Evolutionary conservation across 352 stramenopile species (phyloP).

Genomic region (Plasmopara viticola): DNA sequence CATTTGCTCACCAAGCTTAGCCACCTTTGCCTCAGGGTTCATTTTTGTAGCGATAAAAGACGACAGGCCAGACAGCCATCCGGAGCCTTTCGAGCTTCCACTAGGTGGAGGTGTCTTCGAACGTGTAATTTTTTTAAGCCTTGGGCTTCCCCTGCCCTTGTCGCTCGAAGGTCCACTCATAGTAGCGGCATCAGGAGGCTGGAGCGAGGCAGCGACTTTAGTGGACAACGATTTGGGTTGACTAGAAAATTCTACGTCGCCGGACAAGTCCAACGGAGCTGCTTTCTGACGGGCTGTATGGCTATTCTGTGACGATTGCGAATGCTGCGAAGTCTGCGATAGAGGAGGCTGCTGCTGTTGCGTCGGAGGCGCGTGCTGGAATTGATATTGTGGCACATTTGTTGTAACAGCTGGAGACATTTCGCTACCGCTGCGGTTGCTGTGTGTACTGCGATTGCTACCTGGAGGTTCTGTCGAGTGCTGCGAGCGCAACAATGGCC

Average conservation of each 20-base stretch:
- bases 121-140: slow-evolving; percentile 54
- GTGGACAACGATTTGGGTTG: slow-evolving; percentile 16
- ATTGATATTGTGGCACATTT: slow-evolving; percentile 6
- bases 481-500: slow-evolving; percentile 16
- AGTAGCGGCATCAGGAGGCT: slow-evolving; percentile 10
- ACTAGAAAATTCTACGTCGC: slow-evolving; percentile 7
- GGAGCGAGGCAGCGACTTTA: slow-evolving; percentile 13
- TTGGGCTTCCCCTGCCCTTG: slow-evolving; percentile 64
- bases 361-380: slow-evolving; percentile 3
- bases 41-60: slow-evolving; percentile 72
- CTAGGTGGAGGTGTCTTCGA: slow-evolving; percentile 80
- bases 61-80: slow-evolving; percentile 57
- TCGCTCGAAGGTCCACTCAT: slow-evolving; percentile 55
- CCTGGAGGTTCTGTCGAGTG: slow-evolving; percentile 28
- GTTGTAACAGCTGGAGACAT: slow-evolving; percentile 6
- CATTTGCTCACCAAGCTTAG: slow-evolving; percentile 71
- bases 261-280: slow-evolving; percentile 7
- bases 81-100: slow-evolving; percentile 48
- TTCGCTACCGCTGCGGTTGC: slow-evolving; percentile 17
- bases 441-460: slow-evolving; percentile 31
- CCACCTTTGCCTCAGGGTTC: slow-evolving; percentile 80
- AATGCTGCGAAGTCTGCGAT: slow-evolving; percentile 22
- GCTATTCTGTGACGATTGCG: slow-evolving; percentile 11
- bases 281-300: slow-evolving; percentile 15
- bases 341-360: slow-evolving; percentile 17